Base-by-base conservation (phyloP, 495 filamentous ascomycete genomes). In the Friedmanniomyces endolithicus region DNA sequence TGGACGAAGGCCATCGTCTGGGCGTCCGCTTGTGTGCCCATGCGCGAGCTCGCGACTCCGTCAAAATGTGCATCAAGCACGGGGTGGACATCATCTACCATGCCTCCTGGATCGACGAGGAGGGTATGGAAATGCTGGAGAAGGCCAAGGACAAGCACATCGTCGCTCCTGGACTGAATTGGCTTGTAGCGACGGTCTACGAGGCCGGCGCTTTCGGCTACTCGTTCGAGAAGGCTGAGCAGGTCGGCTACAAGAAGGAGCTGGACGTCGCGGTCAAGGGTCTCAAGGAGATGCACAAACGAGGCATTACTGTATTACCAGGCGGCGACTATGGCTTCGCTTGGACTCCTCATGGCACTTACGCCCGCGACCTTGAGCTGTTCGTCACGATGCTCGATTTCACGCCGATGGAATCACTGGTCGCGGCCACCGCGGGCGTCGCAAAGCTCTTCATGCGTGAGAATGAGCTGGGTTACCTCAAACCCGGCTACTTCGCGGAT, bases 241-340 rank as follows among this genome's bases (percentile, higher is more conserved):
- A 74, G 58, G 71, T 67, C 16, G 73, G 74, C 1, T 75, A 74
- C 50, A 67, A 70, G 55, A 65, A 60, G 33, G 72, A 77, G 55
- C 66, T 75, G 43, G 69, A 73, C 24, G 58, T 56, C 16, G 72
- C 74, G 4, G 68, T 71, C 37, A 60, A 53, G 23, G 73, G 61
- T 2, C 62, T 76, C 44, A 57, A 64, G 24, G 74, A 77, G 59
- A 76, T 77, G 74, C 74, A 71, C 56, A 59, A 63, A 19, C 64
- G 74, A 41, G 73, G 73, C 23, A 76, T 77, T 51, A 59, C 63
- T 2, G 69, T 77, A 7, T 63, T 77, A 1, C 74, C 74, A 0
- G 72, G 74, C 41, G 74, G 75, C 8, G 75, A 78, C 55, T 78
- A 77, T 40, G 74, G 75, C 20, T 78, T 78, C 56, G 71, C 72